These are phyloP conservation scores for Rutidosis leptorrhynchoides DNA, from an alignment of 129 eudicot genomes.

Conservation along the genomic window DNA sequence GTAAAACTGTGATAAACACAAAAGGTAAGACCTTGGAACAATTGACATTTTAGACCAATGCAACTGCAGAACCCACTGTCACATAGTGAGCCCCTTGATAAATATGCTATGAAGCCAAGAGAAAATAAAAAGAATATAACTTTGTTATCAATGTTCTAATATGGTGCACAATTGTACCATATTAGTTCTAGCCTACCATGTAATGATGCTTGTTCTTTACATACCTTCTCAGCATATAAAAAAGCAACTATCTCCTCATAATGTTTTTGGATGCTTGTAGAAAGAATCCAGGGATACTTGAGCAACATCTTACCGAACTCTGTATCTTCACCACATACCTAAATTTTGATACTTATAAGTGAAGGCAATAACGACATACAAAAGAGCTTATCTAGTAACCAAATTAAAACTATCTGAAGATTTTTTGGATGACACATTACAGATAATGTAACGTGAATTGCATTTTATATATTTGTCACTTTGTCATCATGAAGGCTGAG, in stretches of 20 bases:
- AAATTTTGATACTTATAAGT: slow-evolving; percentile 21
- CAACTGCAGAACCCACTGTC: background rate
- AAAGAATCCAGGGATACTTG: slow-evolving; percentile 91
- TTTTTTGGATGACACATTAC: background rate
- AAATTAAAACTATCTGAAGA: background rate
- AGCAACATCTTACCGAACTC: slow-evolving; percentile 58
- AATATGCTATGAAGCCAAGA: slow-evolving; percentile 1
- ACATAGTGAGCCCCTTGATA: background rate
- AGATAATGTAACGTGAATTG: background rate
- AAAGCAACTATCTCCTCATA: slow-evolving; percentile 42
- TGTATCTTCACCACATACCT: slow-evolving; percentile 47
- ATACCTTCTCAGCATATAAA: slow-evolving; percentile 62
- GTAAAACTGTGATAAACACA: background rate
- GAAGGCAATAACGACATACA: slow-evolving; percentile 7
- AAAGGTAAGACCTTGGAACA: background rate
- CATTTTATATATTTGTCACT: background rate
- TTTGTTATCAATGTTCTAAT: slow-evolving; percentile 3
- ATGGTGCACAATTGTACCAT: background rate
- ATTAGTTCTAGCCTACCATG: background rate
- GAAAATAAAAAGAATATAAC: background rate
- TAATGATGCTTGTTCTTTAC: background rate
- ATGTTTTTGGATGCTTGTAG: slow-evolving; percentile 63
- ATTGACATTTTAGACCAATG: background rate
- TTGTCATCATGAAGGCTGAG: background rate
- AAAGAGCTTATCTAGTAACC: background rate